A percentile compares a stretch with the other conserved stretches of the same genome.
Evolutionary conservation across 163 green algal genomes (phyloP).

Genomic region (Prototheca cutis): DNA sequence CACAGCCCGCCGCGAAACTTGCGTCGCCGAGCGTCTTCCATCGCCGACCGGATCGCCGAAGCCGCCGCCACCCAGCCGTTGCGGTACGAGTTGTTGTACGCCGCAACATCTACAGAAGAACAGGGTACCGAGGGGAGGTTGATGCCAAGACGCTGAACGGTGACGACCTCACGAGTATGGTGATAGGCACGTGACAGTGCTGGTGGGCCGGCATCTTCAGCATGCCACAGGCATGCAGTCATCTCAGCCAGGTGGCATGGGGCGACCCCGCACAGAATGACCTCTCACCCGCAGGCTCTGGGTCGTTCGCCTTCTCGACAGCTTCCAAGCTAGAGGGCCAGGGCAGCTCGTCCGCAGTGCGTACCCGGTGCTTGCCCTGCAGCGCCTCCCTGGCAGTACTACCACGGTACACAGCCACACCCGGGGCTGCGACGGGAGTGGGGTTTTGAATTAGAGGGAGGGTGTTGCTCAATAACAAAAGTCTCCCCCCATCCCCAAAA

Average conservation of each 20-base stretch:
- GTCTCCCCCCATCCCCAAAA: too few species aligned
- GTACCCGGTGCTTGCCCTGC: constrained; percentile 3
- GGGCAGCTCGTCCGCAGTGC: constrained; percentile 14
- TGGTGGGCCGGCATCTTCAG: too few species aligned
- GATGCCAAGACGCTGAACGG: too few species aligned
- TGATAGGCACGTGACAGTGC: too few species aligned
- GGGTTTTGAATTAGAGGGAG: background rate
- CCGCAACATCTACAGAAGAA: background rate
- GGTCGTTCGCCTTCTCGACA: background rate
- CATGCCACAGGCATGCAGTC: too few species aligned
- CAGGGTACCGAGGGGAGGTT: background rate
- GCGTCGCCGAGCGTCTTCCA: constrained; percentile 26
- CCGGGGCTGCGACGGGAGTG: constrained; percentile 1
- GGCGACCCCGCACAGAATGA: too few species aligned
- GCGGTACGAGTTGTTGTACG: constrained; percentile 48
- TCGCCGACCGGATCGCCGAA: constrained; percentile 7
- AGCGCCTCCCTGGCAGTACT: constrained; percentile 8
- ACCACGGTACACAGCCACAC: constrained; percentile 4
- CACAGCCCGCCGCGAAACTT: constrained; percentile 16
- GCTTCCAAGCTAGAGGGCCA: constrained; percentile 18
- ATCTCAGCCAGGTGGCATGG: too few species aligned
- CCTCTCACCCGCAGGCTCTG: background rate
- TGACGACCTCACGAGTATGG: too few species aligned
- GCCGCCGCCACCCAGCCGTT: constrained; percentile 32
- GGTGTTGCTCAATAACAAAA: too few species aligned